Percentiles rank a stretch among this genome's conserved stretches.
These are phyloP conservation scores for Rhodotorula glutinis DNA, from an alignment of 1,284 basidiomycete genomes.

Conservation along the genomic window DNA sequence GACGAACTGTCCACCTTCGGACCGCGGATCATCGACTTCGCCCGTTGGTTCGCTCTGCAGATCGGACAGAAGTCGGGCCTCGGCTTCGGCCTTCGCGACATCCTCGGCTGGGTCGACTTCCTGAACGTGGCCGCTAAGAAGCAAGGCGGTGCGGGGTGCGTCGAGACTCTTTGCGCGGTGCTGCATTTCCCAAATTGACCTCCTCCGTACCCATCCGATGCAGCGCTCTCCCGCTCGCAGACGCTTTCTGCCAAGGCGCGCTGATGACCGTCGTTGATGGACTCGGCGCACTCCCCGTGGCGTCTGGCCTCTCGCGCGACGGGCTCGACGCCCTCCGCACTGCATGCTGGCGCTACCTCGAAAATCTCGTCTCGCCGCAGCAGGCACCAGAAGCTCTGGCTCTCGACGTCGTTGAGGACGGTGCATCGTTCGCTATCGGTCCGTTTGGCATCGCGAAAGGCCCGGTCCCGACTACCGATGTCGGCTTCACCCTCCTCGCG, in stretches of 20 bases:
- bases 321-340: conserved; percentile 24
- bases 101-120: conserved; percentile 90
- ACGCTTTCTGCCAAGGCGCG: conserved; percentile 50
- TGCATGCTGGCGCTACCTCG: conserved; percentile 33
- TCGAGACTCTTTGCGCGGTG: background rate
- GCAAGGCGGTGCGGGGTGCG: conserved; percentile 8
- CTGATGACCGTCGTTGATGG: conserved; percentile 50
- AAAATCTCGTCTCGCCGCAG: conserved; percentile 25
- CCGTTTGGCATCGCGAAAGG: conserved; percentile 72
- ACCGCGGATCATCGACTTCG: conserved; percentile 68
- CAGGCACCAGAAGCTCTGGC: conserved; percentile 28
- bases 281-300: conserved; percentile 45
- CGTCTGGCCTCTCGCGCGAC: conserved; percentile 36
- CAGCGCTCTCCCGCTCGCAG: conserved; percentile 26
- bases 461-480: conserved; percentile 45
- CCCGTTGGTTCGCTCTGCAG: conserved; percentile 69
- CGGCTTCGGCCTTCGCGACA: conserved; percentile 70
- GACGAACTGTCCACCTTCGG: conserved; percentile 61
- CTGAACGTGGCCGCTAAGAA: conserved; percentile 58
- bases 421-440: conserved; percentile 62
- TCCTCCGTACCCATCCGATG: background rate
- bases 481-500: conserved; percentile 74
- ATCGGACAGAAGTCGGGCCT: conserved; percentile 67
- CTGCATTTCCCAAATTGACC: background rate
- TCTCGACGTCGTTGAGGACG: conserved; percentile 31